phyloP scores from a whole-genome alignment of 2,329 filamentous ascomycete species.

The Aspergillus arachidicola region DNA sequence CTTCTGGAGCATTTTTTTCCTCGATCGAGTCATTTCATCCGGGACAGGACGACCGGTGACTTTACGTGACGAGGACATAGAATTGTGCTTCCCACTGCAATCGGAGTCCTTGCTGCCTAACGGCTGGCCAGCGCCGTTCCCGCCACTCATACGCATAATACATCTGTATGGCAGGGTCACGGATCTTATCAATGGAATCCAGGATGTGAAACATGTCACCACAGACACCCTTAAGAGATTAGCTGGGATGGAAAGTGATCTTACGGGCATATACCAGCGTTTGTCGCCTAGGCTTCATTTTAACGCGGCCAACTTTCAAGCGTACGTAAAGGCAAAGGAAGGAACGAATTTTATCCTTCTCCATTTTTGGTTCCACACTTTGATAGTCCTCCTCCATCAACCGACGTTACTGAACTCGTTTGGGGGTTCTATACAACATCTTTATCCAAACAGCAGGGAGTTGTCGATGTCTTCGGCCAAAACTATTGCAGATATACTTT shows the following conservation, averaged over 20 bases:
- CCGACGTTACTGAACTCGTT: slow-evolving; percentile 81
- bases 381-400: slow-evolving; percentile 83
- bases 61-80: slow-evolving; percentile 80
- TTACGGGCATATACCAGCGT: slow-evolving; percentile 73
- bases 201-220: slow-evolving; percentile 72
- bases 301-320: slow-evolving; percentile 82
- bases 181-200: slow-evolving; percentile 80
- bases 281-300: slow-evolving; percentile 77
- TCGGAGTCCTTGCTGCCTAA: slow-evolving; percentile 57
- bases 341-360: slow-evolving; percentile 85
- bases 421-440: slow-evolving; percentile 66
- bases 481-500: slow-evolving; percentile 85
- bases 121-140: slow-evolving; percentile 76
- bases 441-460: slow-evolving; percentile 79
- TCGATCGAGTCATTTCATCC: slow-evolving; percentile 84
- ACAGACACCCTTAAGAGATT: slow-evolving; percentile 72
- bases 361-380: slow-evolving; percentile 85
- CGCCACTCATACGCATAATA: slow-evolving; percentile 78
- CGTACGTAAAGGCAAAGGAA: slow-evolving; percentile 77
- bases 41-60: slow-evolving; percentile 84
- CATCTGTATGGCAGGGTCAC: slow-evolving; percentile 84
- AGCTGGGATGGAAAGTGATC: slow-evolving; percentile 75
- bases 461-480: slow-evolving; percentile 85
- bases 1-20: slow-evolving; percentile 86
- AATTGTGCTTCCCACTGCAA: slow-evolving; percentile 68